Evolutionary conservation across 164 flowering plant species (phyloP).

Genomic region (Vitis rotundifolia): DNA sequence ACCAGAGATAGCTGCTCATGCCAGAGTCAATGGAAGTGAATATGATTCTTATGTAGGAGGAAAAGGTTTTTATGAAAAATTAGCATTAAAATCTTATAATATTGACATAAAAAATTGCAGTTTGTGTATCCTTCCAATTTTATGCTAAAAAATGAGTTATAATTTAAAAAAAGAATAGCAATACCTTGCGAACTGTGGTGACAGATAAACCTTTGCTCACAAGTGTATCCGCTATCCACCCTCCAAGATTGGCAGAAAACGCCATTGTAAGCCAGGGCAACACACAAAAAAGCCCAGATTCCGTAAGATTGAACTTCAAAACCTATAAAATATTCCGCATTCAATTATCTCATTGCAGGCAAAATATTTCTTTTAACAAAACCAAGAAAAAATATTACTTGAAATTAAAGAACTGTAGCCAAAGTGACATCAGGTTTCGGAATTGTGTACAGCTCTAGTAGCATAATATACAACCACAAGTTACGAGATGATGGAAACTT

Average conservation of each 20-base stretch:
- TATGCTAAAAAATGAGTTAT: neutral
- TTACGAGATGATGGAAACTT: too few relatives aligned
- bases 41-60: too few relatives aligned
- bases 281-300: slow-evolving; percentile 81
- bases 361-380: too few relatives aligned
- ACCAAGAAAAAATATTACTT: neutral
- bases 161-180: neutral
- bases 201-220: slow-evolving; percentile 81
- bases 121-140: neutral
- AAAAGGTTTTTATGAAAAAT: too few relatives aligned
- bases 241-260: slow-evolving; percentile 87
- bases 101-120: neutral
- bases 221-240: slow-evolving; percentile 96
- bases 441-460: too few relatives aligned
- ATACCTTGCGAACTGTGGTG: slow-evolving; percentile 89
- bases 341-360: too few relatives aligned
- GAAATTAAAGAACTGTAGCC: neutral
- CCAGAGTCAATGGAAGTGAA: too few relatives aligned
- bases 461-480: too few relatives aligned
- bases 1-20: too few relatives aligned
- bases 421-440: too few relatives aligned
- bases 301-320: slow-evolving; percentile 89
- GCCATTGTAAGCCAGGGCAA: slow-evolving; percentile 99
- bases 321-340: slow-evolving; percentile 42
- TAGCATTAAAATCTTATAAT: too few relatives aligned